Evolutionary conservation across 768 basidiomycete genomes (phyloP).

Genomic region (Wakefieldia striispora): DNA sequence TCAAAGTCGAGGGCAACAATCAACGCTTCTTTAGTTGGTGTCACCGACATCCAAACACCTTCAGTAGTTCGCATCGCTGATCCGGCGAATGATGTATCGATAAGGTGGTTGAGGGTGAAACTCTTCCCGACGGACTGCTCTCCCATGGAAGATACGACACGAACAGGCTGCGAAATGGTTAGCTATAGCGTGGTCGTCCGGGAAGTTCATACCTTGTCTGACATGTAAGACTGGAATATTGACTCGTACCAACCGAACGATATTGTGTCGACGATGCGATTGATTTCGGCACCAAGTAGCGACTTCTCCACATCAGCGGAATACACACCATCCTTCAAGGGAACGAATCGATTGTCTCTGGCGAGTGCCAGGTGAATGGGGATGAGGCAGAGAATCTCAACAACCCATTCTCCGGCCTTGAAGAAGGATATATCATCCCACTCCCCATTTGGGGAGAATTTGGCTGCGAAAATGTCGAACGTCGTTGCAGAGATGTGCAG

Average conservation of each 20-base stretch:
- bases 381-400: slow-evolving; percentile 58
- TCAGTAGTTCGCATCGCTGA: slow-evolving; percentile 65
- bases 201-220: slow-evolving; percentile 40
- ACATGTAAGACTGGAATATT: slow-evolving; percentile 62
- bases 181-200: not conserved
- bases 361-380: slow-evolving; percentile 64
- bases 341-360: slow-evolving; percentile 59
- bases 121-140: slow-evolving; percentile 67
- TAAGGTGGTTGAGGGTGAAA: slow-evolving; percentile 55
- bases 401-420: slow-evolving; percentile 58
- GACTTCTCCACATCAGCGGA: slow-evolving; percentile 51
- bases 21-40: slow-evolving; percentile 52
- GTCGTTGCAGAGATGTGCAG: slow-evolving; percentile 33
- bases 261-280: slow-evolving; percentile 52
- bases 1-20: slow-evolving; percentile 66
- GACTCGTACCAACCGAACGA: slow-evolving; percentile 67
- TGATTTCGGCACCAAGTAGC: slow-evolving; percentile 60
- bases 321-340: slow-evolving; percentile 54
- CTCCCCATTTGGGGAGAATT: slow-evolving; percentile 5
- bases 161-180: slow-evolving; percentile 44
- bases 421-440: slow-evolving; percentile 36
- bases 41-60: slow-evolving; percentile 66
- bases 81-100: slow-evolving; percentile 64
- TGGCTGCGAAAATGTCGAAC: slow-evolving; percentile 24
- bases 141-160: slow-evolving; percentile 67